Percentiles rank a stretch among this genome's conserved stretches.
Conservation (phyloP, 208 protist species). For the Crithidia expoeki region DNA sequence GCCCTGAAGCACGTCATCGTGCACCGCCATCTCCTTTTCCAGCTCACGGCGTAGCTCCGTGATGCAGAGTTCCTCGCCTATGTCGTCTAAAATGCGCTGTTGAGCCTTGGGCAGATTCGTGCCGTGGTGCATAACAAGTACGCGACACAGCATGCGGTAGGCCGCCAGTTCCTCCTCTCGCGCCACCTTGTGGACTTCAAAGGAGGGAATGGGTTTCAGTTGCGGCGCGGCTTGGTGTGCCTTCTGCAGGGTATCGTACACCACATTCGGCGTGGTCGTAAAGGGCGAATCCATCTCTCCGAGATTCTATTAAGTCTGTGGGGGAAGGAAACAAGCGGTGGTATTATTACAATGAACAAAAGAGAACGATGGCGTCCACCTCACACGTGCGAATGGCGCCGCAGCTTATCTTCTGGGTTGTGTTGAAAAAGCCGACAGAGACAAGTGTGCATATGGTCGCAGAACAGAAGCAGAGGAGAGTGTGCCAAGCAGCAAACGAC, state of each 20-base stretch:
- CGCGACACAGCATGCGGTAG: slow-evolving; percentile 77
- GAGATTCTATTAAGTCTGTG: too few species aligned
- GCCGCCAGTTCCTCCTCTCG: slow-evolving; percentile 81
- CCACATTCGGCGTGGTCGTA: slow-evolving; percentile 16
- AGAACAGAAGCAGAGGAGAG: too few species aligned
- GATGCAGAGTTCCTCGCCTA: slow-evolving; percentile 55
- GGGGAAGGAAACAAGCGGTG: too few species aligned
- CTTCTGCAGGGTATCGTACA: slow-evolving; percentile 67
- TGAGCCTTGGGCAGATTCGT: slow-evolving; percentile 47
- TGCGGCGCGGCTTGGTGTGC: slow-evolving; percentile 35
- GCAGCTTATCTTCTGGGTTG: too few species aligned
- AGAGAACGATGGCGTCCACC: too few species aligned
- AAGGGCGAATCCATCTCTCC: slow-evolving; percentile 15
- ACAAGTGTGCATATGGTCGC: too few species aligned
- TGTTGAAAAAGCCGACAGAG: too few species aligned
- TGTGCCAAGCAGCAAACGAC: too few species aligned
- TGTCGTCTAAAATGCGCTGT: slow-evolving; percentile 74
- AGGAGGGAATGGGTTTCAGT: slow-evolving; percentile 55
- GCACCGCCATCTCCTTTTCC: slow-evolving; percentile 52
- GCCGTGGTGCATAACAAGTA: slow-evolving; percentile 79
- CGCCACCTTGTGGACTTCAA: slow-evolving; percentile 79
- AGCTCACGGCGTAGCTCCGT: slow-evolving; percentile 43
- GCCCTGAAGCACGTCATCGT: slow-evolving; percentile 58
- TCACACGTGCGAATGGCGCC: too few species aligned
- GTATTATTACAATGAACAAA: too few species aligned